phyloP scores from a whole-genome alignment of 2,329 filamentous ascomycete species.

The Pyrenochaeta sp. region DNA sequence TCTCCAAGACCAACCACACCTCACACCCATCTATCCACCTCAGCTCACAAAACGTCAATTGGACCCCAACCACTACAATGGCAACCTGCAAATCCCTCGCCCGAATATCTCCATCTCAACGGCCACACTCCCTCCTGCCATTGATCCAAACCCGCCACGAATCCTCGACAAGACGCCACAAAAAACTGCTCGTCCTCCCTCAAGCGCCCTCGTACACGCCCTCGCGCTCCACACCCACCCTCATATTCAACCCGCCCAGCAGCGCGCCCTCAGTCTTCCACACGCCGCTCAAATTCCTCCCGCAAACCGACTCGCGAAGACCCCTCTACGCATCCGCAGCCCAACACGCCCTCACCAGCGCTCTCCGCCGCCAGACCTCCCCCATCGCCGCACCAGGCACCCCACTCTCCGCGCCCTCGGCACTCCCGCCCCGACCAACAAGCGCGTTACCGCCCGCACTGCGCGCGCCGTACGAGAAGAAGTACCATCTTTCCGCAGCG shows the following conservation, averaged over 20 bases:
- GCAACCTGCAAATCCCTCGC: slow-evolving; percentile 42
- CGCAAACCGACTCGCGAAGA: slow-evolving; percentile 63
- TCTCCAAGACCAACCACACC: slow-evolving; percentile 19
- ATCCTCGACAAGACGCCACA: slow-evolving; percentile 55
- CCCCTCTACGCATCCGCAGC: slow-evolving; percentile 53
- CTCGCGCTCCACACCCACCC: slow-evolving; percentile 32
- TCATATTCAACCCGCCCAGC: slow-evolving; percentile 70
- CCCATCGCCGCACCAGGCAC: slow-evolving; percentile 40
- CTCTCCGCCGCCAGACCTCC: slow-evolving; percentile 30
- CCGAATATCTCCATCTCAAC: slow-evolving; percentile 27
- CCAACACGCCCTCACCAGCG: slow-evolving; percentile 27
- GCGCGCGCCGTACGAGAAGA: slow-evolving; percentile 61
- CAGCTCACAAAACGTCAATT: too few species aligned
- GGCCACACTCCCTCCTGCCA: slow-evolving; percentile 31
- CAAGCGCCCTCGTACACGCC: slow-evolving; percentile 54
- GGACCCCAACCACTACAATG: slow-evolving; percentile 29
- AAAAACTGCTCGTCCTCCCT: slow-evolving; percentile 55
- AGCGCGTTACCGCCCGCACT: slow-evolving; percentile 57
- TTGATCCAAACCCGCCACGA: slow-evolving; percentile 49
- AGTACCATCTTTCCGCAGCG: slow-evolving; percentile 65
- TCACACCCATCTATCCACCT: too few species aligned
- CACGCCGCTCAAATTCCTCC: slow-evolving; percentile 71
- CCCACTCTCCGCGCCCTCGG: slow-evolving; percentile 25
- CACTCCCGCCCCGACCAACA: slow-evolving; percentile 32
- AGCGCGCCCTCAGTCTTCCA: slow-evolving; percentile 69